Conservation (phyloP, 345 rosid genomes). For the Brassica rapa region DNA sequence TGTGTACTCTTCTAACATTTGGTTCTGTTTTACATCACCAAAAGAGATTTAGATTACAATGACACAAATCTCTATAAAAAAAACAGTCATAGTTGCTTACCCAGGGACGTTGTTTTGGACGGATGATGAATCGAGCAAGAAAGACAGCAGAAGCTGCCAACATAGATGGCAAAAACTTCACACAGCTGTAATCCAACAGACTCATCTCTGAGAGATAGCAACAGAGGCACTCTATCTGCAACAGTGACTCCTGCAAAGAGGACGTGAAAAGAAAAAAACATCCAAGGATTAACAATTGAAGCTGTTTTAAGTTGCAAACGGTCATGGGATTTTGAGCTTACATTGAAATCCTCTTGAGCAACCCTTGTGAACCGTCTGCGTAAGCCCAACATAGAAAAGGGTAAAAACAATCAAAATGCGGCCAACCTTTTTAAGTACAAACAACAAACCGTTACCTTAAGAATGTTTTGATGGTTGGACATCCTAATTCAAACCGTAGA, state of each 20-base stretch:
- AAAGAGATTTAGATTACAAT: background rate
- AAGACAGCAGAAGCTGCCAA: conserved; percentile 77
- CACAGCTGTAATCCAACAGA: conserved; percentile 63
- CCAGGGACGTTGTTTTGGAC: conserved; percentile 71
- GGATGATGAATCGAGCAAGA: conserved; percentile 60
- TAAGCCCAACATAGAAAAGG: background rate
- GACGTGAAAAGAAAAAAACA: background rate
- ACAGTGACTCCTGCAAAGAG: conserved; percentile 21
- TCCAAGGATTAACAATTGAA: background rate
- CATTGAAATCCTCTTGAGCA: conserved; percentile 65
- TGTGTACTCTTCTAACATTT: conserved; percentile 46
- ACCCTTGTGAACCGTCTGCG: conserved; percentile 59
- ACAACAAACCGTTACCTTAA: conserved; percentile 42
- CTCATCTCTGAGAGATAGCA: conserved; percentile 77
- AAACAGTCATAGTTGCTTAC: conserved; percentile 43
- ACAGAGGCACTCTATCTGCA: conserved; percentile 75
- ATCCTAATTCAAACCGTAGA: conserved; percentile 65
- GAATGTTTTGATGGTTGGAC: conserved; percentile 55
- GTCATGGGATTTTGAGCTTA: background rate
- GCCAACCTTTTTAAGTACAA: background rate
- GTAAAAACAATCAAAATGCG: conserved; percentile 3
- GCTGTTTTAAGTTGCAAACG: background rate
- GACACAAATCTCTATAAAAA: background rate
- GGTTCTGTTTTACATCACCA: conserved; percentile 41
- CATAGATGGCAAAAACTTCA: conserved; percentile 72